phyloP scores from a whole-genome alignment of 805 yeast genomes.

The Saturnispora besseyi region DNA sequence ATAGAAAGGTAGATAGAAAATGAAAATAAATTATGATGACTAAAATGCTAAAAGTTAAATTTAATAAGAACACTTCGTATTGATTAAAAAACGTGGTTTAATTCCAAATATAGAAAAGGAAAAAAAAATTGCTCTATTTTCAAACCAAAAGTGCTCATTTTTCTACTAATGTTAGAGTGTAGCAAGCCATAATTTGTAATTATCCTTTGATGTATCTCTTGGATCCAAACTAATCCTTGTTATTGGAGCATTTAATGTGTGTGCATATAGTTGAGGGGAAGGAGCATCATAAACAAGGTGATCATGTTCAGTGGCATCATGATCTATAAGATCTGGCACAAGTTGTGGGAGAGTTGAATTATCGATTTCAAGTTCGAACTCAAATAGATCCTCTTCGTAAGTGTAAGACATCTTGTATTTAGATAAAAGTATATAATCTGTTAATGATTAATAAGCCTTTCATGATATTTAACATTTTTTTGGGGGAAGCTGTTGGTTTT shows the following conservation, averaged over 20 bases:
- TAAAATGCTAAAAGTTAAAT: no score
- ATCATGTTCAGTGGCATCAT: neutral
- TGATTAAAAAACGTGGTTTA: no score
- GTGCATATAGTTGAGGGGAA: constrained; percentile 2
- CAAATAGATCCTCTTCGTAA: constrained; percentile 3
- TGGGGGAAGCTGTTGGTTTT: neutral
- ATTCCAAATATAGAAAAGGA: no score
- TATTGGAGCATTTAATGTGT: neutral
- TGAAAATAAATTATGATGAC: no score
- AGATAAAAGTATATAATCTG: no score
- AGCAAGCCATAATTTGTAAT: constrained; percentile 6
- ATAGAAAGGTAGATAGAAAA: no score
- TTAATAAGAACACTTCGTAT: no score
- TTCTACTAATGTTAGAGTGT: neutral
- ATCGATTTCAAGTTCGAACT: neutral
- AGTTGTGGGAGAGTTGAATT: constrained; percentile 1
- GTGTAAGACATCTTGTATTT: neutral
- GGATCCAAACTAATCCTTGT: constrained; percentile 2
- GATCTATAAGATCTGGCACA: neutral
- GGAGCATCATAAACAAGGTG: constrained; percentile 2
- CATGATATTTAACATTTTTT: no score
- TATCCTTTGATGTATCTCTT: constrained; percentile 5
- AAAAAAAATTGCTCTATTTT: no score
- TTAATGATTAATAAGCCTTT: no score
- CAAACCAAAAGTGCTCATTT: neutral